phyloP scores from a whole-genome alignment of 1,139 yeast species.

The Yamadazyma siamensis region DNA sequence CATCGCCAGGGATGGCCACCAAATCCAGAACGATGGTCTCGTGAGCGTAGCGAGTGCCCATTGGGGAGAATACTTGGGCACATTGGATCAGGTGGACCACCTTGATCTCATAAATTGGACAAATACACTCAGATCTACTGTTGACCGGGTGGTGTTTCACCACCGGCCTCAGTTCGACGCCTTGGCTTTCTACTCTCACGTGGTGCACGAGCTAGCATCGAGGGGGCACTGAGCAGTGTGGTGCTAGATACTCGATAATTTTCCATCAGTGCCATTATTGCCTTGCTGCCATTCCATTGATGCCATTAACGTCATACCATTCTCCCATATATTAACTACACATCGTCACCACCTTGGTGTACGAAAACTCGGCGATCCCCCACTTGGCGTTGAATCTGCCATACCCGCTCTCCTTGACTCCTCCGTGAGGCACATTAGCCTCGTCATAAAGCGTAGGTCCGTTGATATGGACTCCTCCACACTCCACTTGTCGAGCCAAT shows the following conservation, averaged over 20 bases:
- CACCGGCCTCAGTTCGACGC: conserved; percentile 56
- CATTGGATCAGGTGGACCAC: conserved; percentile 77
- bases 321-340: no score
- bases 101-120: conserved; percentile 84
- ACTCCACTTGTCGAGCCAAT: conserved; percentile 33
- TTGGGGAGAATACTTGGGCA: conserved; percentile 85
- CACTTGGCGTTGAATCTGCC: conserved; percentile 51
- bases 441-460: conserved; percentile 48
- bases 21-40: conserved; percentile 76
- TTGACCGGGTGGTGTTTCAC: conserved; percentile 33
- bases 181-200: conserved; percentile 68
- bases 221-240: conserved; percentile 66
- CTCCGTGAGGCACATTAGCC: conserved; percentile 54
- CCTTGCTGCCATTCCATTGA: not conserved
- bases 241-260: not conserved
- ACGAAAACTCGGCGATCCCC: conserved; percentile 47
- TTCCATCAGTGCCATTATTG: not conserved
- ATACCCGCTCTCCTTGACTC: conserved; percentile 47
- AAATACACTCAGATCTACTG: conserved; percentile 42
- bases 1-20: conserved; percentile 24
- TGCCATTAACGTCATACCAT: no score
- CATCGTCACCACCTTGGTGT: conserved; percentile 36
- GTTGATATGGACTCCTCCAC: conserved; percentile 54
- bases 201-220: conserved; percentile 66
- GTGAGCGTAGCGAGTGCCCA: conserved; percentile 74